These are phyloP conservation scores for Penicillium janthinellum DNA, from an alignment of 2,329 filamentous ascomycete genomes.

Conservation along the genomic window DNA sequence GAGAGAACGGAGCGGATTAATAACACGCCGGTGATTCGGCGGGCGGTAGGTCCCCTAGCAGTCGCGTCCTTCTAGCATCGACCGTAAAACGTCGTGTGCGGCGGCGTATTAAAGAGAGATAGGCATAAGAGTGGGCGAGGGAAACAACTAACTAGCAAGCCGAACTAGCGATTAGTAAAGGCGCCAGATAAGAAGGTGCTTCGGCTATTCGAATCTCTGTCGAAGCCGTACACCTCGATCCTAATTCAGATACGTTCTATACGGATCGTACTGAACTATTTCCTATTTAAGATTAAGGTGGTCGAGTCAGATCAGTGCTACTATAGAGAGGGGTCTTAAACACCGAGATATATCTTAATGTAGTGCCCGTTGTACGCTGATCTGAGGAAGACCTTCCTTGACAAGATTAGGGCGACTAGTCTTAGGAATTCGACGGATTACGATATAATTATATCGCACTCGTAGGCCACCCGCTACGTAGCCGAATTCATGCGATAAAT, in stretches of 20 bases:
- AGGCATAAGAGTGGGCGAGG: background rate
- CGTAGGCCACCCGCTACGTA: too few species aligned
- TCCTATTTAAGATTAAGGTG: conserved; percentile 15
- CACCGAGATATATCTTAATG: background rate
- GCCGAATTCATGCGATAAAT: too few species aligned
- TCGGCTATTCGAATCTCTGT: background rate
- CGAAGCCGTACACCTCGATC: conserved; percentile 5
- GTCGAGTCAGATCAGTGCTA: background rate
- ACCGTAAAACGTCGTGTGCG: background rate
- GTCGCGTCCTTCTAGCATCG: background rate
- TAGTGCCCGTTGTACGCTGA: background rate
- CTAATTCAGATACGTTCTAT: conserved; percentile 12
- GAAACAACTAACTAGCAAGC: background rate
- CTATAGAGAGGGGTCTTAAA: conserved; percentile 5
- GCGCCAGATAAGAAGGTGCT: conserved; percentile 4
- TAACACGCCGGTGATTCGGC: background rate
- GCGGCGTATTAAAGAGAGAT: background rate
- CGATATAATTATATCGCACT: too few species aligned
- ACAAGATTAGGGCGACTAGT: too few species aligned
- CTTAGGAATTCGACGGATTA: too few species aligned
- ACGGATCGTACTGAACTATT: conserved; percentile 8
- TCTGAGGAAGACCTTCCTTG: too few species aligned
- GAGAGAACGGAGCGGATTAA: background rate
- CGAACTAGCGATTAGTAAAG: background rate
- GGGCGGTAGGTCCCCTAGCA: background rate